phyloP scores from a whole-genome alignment of 768 basidiomycete genomes.

The Russula griseocarnosa region DNA sequence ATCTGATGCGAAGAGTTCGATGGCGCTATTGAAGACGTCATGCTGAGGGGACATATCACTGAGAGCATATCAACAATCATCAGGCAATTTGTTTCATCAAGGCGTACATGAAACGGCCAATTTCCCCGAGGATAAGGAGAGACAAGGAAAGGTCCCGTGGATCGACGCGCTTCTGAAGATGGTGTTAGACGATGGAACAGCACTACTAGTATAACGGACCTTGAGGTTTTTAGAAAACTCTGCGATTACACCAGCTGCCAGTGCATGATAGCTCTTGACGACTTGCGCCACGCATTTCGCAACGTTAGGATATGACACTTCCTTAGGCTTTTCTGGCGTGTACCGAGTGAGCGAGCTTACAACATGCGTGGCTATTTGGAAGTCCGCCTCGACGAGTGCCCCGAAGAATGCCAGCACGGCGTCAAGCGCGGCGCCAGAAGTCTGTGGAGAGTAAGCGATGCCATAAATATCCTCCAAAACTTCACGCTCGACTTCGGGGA shows the following conservation, averaged over 20 bases:
- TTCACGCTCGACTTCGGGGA: slow-evolving; percentile 73
- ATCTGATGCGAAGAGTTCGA: slow-evolving; percentile 70
- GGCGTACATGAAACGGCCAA: slow-evolving; percentile 83
- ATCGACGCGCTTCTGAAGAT: slow-evolving; percentile 33
- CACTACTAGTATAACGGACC: slow-evolving; percentile 39
- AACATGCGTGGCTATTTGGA: slow-evolving; percentile 75
- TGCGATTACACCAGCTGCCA: slow-evolving; percentile 79
- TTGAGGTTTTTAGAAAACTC: slow-evolving; percentile 81
- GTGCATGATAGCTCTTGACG: slow-evolving; percentile 60
- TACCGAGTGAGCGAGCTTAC: slow-evolving; percentile 69
- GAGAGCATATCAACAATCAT: slow-evolving; percentile 7
- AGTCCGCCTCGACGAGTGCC: slow-evolving; percentile 77
- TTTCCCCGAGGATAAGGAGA: slow-evolving; percentile 85
- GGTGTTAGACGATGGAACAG: background rate
- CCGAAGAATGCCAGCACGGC: slow-evolving; percentile 78
- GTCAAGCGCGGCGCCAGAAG: slow-evolving; percentile 75
- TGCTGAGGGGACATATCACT: slow-evolving; percentile 85
- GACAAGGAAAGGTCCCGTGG: slow-evolving; percentile 72
- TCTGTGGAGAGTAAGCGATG: slow-evolving; percentile 73
- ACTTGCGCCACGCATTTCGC: slow-evolving; percentile 84
- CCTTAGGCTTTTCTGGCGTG: slow-evolving; percentile 62
- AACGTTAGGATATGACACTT: slow-evolving; percentile 61
- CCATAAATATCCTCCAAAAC: slow-evolving; percentile 60
- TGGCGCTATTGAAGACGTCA: slow-evolving; percentile 70
- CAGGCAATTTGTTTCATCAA: background rate